Base-by-base conservation (phyloP, 2,329 filamentous ascomycete genomes). In the Fusarium transvaalense region DNA sequence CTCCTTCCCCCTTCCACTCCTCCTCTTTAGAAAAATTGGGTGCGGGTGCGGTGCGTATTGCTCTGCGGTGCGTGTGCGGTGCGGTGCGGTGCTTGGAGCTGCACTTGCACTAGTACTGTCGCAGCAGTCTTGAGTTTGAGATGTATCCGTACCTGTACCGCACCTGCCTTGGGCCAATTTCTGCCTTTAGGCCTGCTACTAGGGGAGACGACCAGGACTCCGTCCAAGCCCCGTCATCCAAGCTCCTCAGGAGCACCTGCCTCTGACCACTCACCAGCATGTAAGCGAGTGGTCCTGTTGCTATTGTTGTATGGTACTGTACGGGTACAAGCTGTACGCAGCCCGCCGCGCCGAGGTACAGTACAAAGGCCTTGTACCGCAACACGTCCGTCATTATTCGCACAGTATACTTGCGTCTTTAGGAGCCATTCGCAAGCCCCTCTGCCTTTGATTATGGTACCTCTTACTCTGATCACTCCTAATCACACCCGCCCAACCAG, bases 231-330 rank as follows among this genome's bases (percentile, higher is more conserved):
- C 59, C 62, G 61, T 59, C 71, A 70, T 65, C 71, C 61, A 62
- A 71, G 65, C 69, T 71, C 59, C 69, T 37, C 56, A 61, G 46
- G 54, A 69, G 60, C 66, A 62, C 68, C 55, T 50, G 45, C 39
- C 57, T 64, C 64, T 66, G 64, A 59, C 72, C 72, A 73, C 65
- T 74, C 66, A 71, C 48, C 69, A 66, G 43, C 66, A 39, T 41
- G 64, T 45, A 66, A 69, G 39, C 64, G 42, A 23, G 66, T 63
- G 39, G 51, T 47, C n/a, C 64, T 71, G 69, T 63, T 73, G 59
- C 69, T 73, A 72, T 69, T 71, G 66, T 71, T 75, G 69, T 64
- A 71, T 60, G 77, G 78, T 80, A 80, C 79, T 80, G 79, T 81
- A 78, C 68, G 73, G 77, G 75, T 79, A 81, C 79, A 72, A 70